phyloP scores from a whole-genome alignment of 1,139 yeast genomes.

The Kodamaea derodonti region DNA sequence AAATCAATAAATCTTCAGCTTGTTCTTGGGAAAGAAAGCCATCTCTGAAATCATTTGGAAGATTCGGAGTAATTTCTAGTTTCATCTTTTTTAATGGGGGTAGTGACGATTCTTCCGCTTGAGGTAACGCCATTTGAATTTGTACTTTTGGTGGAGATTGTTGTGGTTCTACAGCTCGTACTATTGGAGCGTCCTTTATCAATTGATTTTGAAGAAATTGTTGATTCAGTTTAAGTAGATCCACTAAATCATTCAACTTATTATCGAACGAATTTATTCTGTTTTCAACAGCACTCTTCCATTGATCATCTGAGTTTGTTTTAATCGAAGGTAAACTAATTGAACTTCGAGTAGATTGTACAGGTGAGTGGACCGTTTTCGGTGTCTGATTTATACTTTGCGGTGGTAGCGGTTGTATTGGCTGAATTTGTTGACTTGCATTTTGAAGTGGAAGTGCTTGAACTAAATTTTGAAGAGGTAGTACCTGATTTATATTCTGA shows the following conservation, averaged over 20 bases:
- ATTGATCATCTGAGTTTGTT: conserved; percentile 12
- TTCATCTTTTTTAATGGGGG: background rate
- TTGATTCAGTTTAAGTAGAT: conserved; percentile 33
- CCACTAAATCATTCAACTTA: conserved; percentile 43
- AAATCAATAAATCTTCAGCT: conserved; percentile 48
- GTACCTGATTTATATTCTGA: no score
- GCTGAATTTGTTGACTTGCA: no score
- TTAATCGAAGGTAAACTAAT: background rate
- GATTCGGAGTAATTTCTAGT: background rate
- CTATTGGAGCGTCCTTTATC: background rate
- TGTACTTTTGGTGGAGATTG: background rate
- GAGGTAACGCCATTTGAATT: background rate
- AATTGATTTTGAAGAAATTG: conserved; percentile 14
- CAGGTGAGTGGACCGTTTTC: no score
- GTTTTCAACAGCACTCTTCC: conserved; percentile 44
- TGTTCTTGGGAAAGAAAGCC: conserved; percentile 35
- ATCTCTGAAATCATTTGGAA: conserved; percentile 34
- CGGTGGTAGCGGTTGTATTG: background rate
- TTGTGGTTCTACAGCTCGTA: background rate
- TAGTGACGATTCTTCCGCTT: background rate
- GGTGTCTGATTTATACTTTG: no score
- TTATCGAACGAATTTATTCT: conserved; percentile 44
- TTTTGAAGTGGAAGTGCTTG: no score
- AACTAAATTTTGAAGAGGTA: no score
- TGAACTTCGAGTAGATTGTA: no score